Conservation (phyloP, 306 rosid species). For the Quercus cerris region DNA sequence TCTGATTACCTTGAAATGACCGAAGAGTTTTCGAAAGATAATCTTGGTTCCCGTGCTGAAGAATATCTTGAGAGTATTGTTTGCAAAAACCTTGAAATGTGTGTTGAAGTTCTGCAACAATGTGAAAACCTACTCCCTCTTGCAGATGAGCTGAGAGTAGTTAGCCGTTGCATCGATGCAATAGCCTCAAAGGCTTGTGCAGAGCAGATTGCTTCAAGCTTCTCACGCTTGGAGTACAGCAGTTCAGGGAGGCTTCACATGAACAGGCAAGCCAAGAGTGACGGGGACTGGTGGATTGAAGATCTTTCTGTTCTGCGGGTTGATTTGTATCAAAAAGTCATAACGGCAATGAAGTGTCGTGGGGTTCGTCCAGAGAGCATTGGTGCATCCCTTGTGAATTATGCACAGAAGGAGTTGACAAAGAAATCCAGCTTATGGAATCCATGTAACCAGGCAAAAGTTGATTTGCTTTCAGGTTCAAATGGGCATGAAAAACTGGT, state of each 20-base stretch:
- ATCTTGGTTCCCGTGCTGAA: conserved; percentile 76
- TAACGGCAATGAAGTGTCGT: conserved; percentile 91
- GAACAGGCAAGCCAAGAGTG: conserved; percentile 86
- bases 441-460: conserved; percentile 67
- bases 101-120: conserved; percentile 89
- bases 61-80: conserved; percentile 78
- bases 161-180: conserved; percentile 84
- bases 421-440: conserved; percentile 82
- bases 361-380: conserved; percentile 97
- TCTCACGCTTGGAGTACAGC: conserved; percentile 96
- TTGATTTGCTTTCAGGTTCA: conserved; percentile 53
- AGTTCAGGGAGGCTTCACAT: conserved; percentile 94
- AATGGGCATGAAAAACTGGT: conserved; percentile 68
- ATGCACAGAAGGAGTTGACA: conserved; percentile 87
- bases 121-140: conserved; percentile 84
- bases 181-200: conserved; percentile 95
- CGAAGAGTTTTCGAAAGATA: conserved; percentile 88
- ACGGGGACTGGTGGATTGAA: conserved; percentile 98
- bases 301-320: conserved; percentile 85
- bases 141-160: conserved; percentile 77
- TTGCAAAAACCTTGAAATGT: conserved; percentile 91
- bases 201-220: conserved; percentile 97
- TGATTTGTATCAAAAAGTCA: conserved; percentile 82
- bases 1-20: conserved; percentile 94
- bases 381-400: conserved; percentile 78